phyloP scores from a whole-genome alignment of 805 yeast species.

The Lachancea sp. region DNA sequence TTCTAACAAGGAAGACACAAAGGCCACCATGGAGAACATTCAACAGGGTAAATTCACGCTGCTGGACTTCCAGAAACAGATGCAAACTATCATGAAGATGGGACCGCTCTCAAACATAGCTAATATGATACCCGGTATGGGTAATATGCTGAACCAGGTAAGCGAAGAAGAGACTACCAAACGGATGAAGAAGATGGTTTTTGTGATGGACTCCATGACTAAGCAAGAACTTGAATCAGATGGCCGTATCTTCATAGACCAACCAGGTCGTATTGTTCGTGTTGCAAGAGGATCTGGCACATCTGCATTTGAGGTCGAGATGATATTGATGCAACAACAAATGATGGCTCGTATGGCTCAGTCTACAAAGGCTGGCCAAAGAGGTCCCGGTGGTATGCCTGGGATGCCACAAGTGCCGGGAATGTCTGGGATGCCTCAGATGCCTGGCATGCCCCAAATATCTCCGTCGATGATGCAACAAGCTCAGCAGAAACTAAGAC shows the following conservation, averaged over 20 bases:
- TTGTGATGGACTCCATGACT: slow-evolving; percentile 94
- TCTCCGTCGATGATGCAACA: slow-evolving; percentile 39
- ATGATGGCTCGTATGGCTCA: slow-evolving; percentile 94
- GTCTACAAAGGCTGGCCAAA: slow-evolving; percentile 42
- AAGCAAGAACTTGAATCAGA: slow-evolving; percentile 84
- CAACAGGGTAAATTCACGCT: slow-evolving; percentile 93
- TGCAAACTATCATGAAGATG: slow-evolving; percentile 93
- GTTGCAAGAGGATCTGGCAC: slow-evolving; percentile 96
- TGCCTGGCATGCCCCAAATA: slow-evolving; percentile 45
- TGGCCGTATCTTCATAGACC: slow-evolving; percentile 68
- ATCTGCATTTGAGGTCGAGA: slow-evolving; percentile 85
- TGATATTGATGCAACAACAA: slow-evolving; percentile 83
- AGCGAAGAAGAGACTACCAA: slow-evolving; percentile 90
- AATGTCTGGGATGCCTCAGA: slow-evolving; percentile 54
- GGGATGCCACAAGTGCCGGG: slow-evolving; percentile 59
- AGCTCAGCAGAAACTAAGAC: slow-evolving; percentile 58
- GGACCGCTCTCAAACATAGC: slow-evolving; percentile 94
- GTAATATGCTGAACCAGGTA: slow-evolving; percentile 76
- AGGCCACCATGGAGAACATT: slow-evolving; percentile 84
- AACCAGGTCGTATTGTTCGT: slow-evolving; percentile 81
- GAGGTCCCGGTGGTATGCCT: slow-evolving; percentile 34
- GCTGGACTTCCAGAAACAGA: slow-evolving; percentile 86
- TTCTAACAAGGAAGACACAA: slow-evolving; percentile 77
- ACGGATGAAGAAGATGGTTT: slow-evolving; percentile 80
- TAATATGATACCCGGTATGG: slow-evolving; percentile 88